These are phyloP conservation scores for Sergeia podlipaevii DNA, from an alignment of 208 protist species.

Conservation along the genomic window DNA sequence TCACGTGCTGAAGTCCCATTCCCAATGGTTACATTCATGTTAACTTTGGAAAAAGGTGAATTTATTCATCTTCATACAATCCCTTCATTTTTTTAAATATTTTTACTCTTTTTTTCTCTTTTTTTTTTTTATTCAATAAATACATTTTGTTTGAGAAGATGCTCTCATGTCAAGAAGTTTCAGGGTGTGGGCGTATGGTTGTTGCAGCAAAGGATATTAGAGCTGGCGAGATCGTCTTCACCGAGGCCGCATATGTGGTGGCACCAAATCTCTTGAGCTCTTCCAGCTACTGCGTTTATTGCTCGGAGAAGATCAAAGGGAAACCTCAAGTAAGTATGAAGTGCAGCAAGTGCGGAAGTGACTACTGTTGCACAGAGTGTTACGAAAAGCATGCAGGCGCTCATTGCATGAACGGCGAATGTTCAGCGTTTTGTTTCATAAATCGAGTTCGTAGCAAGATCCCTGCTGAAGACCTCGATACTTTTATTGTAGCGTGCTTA, in stretches of 20 bases:
- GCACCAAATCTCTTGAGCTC: slow-evolving; percentile 10
- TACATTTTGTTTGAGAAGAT: slow-evolving; percentile 9
- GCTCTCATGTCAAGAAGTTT: slow-evolving; percentile 12
- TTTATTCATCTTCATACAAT: too few species aligned
- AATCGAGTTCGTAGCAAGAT: slow-evolving; percentile 6
- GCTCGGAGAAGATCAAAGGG: slow-evolving; percentile 6
- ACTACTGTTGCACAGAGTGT: slow-evolving; percentile 21
- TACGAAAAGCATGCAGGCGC: neutral
- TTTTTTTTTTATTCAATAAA: slow-evolving; percentile 6
- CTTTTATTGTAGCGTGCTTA: slow-evolving; percentile 22
- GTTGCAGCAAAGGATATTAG: slow-evolving; percentile 19
- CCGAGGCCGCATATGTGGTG: slow-evolving; percentile 23
- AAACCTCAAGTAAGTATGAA: neutral
- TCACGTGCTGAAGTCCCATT: too few species aligned
- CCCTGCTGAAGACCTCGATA: slow-evolving; percentile 22
- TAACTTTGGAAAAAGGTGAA: too few species aligned
- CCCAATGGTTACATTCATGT: too few species aligned
- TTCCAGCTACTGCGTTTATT: slow-evolving; percentile 15
- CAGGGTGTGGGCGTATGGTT: slow-evolving; percentile 15
- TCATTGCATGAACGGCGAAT: slow-evolving; percentile 17
- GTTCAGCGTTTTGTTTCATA: slow-evolving; percentile 16
- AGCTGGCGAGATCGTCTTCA: slow-evolving; percentile 20
- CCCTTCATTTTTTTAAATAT: too few species aligned
- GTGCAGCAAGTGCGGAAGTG: slow-evolving; percentile 12
- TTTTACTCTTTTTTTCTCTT: neutral